phyloP scores from a whole-genome alignment of 148 eudicot species.

The Polygonum maritimum region DNA sequence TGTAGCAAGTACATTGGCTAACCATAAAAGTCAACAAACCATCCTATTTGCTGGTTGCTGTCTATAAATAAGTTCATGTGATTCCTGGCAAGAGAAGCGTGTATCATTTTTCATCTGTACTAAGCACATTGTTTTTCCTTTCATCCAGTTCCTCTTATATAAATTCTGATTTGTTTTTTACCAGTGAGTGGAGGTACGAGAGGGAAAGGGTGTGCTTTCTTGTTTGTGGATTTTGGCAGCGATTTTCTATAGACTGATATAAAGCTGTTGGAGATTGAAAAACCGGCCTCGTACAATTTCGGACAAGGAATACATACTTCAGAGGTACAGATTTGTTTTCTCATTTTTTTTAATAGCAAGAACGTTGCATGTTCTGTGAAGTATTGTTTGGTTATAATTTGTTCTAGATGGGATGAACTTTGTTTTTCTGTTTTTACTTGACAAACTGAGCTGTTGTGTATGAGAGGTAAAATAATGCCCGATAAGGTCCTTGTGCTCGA shows the following conservation, averaged over 20 bases:
- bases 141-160: not conserved
- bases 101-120: not conserved
- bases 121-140: not conserved
- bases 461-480: not conserved
- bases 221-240: not conserved
- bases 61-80: not conserved
- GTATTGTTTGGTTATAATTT: not conserved
- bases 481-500: not conserved
- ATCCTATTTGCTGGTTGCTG: not conserved
- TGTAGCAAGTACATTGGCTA: not conserved
- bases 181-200: not conserved
- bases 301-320: constrained; percentile 3
- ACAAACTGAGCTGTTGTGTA: not conserved
- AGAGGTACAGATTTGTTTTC: not conserved
- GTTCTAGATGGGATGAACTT: not conserved
- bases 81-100: not conserved
- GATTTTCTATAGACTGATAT: too few relatives aligned
- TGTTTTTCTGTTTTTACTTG: not conserved
- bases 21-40: not conserved
- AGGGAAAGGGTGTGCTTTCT: constrained; percentile 3
- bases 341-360: not conserved
- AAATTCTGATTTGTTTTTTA: not conserved
- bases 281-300: not conserved
- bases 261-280: not conserved
- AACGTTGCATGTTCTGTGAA: not conserved